Conservation (phyloP, 1,284 basidiomycete genomes). For the Heliocybe sulcata region DNA sequence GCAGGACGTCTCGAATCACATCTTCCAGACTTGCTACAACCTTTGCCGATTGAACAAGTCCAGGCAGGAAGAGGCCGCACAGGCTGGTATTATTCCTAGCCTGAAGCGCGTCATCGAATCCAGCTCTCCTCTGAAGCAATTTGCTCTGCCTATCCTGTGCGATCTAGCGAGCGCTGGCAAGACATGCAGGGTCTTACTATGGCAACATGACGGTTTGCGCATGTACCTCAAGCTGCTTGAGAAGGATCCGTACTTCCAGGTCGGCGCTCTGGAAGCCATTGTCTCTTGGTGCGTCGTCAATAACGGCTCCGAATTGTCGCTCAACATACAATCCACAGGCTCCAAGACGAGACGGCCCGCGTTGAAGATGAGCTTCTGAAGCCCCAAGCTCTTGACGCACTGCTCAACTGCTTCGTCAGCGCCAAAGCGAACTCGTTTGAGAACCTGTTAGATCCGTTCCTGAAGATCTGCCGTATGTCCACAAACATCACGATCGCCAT, state of each 20-base stretch:
- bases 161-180: constrained; percentile 93
- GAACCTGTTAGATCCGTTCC: constrained; percentile 86
- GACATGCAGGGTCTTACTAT: constrained; percentile 78
- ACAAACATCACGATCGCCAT: constrained; percentile 69
- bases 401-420: constrained; percentile 81
- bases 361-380: constrained; percentile 87
- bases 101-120: constrained; percentile 83
- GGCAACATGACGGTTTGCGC: constrained; percentile 80
- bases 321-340: constrained; percentile 35
- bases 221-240: constrained; percentile 83
- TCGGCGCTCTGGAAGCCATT: constrained; percentile 87
- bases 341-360: constrained; percentile 91
- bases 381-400: constrained; percentile 56
- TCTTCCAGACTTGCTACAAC: constrained; percentile 94
- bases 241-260: constrained; percentile 90
- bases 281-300: constrained; percentile 67
- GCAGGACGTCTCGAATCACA: constrained; percentile 89
- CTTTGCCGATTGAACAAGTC: constrained; percentile 92
- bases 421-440: constrained; percentile 93
- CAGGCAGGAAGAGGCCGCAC: constrained; percentile 93
- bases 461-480: constrained; percentile 86
- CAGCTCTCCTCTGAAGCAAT: constrained; percentile 90
- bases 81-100: constrained; percentile 89
- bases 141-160: constrained; percentile 93
- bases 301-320: neutral